These are phyloP conservation scores for Mortierella hygrophila DNA, from an alignment of 192 early-diverging fungal species.

Conservation along the genomic window DNA sequence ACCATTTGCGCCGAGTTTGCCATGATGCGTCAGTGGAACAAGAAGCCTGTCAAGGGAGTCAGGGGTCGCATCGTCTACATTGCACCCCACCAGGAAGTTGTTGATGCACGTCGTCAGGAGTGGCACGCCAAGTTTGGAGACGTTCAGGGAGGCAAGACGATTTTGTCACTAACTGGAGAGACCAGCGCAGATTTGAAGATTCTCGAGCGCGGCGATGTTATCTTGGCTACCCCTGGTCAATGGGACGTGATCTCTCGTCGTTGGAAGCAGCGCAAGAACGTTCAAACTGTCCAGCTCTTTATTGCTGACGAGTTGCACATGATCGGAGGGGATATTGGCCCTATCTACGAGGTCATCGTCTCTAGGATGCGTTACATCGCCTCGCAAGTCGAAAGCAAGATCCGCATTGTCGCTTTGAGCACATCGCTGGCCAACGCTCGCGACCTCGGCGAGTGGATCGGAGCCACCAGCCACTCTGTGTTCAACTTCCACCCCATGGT, in stretches of 20 bases:
- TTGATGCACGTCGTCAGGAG: conserved; percentile 78
- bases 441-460: conserved; percentile 99
- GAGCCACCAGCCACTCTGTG: conserved; percentile 78
- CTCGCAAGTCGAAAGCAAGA: conserved; percentile 62
- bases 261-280: conserved; percentile 96
- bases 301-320: conserved; percentile 96
- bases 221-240: conserved; percentile 88
- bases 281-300: conserved; percentile 90
- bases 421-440: conserved; percentile 95
- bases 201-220: conserved; percentile 91
- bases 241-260: conserved; percentile 96
- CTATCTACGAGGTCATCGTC: conserved; percentile 93
- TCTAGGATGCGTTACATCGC: conserved; percentile 95
- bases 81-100: conserved; percentile 89
- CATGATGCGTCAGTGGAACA: conserved; percentile 87
- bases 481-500: conserved; percentile 97
- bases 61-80: conserved; percentile 89
- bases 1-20: conserved; percentile 97
- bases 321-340: conserved; percentile 91
- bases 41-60: conserved; percentile 49
- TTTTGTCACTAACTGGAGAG: conserved; percentile 93
- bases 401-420: conserved; percentile 93
- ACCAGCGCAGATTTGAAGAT: conserved; percentile 89
- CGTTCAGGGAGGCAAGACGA: conserved; percentile 88
- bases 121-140: conserved; percentile 88